Evolutionary conservation across 1,284 basidiomycete species (phyloP).

Genomic region (Ganoderma boninense): DNA sequence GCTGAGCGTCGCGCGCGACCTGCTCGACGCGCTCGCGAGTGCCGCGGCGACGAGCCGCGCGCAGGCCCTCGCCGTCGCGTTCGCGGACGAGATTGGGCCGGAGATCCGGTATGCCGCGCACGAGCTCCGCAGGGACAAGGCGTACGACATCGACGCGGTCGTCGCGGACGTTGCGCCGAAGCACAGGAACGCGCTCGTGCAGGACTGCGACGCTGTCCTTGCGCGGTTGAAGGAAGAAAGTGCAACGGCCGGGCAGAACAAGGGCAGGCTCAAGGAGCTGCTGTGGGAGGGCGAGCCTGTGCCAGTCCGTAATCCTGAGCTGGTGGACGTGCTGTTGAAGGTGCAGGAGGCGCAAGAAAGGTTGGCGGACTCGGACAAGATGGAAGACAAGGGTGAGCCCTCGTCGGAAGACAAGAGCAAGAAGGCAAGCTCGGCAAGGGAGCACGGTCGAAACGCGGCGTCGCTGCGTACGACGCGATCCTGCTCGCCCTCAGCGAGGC

Average conservation of each 20-base stretch:
- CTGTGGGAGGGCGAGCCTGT: slow-evolving; percentile 87
- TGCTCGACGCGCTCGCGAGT: slow-evolving; percentile 79
- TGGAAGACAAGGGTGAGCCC: slow-evolving; percentile 33
- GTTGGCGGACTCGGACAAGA: slow-evolving; percentile 46
- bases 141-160: slow-evolving; percentile 87
- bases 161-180: slow-evolving; percentile 75
- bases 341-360: slow-evolving; percentile 82
- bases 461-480: slow-evolving; percentile 86
- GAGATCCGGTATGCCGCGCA: slow-evolving; percentile 95
- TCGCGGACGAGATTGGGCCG: slow-evolving; percentile 89
- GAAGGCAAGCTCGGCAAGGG: slow-evolving; percentile 51
- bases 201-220: slow-evolving; percentile 70
- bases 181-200: slow-evolving; percentile 68
- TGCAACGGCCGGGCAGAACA: slow-evolving; percentile 40
- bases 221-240: slow-evolving; percentile 58
- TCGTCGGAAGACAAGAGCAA: slow-evolving; percentile 33
- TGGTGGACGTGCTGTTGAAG: slow-evolving; percentile 87
- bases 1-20: slow-evolving; percentile 78
- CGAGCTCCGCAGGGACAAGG: slow-evolving; percentile 76
- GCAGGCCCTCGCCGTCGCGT: slow-evolving; percentile 88
- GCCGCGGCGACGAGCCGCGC: slow-evolving; percentile 83
- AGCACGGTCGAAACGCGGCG: slow-evolving; percentile 69
- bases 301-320: slow-evolving; percentile 89
- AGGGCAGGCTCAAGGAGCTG: slow-evolving; percentile 51
- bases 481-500: slow-evolving; percentile 88